These are phyloP conservation scores for Solanum gandarillasii DNA, from an alignment of 257 asterid species.

Conservation along the genomic window DNA sequence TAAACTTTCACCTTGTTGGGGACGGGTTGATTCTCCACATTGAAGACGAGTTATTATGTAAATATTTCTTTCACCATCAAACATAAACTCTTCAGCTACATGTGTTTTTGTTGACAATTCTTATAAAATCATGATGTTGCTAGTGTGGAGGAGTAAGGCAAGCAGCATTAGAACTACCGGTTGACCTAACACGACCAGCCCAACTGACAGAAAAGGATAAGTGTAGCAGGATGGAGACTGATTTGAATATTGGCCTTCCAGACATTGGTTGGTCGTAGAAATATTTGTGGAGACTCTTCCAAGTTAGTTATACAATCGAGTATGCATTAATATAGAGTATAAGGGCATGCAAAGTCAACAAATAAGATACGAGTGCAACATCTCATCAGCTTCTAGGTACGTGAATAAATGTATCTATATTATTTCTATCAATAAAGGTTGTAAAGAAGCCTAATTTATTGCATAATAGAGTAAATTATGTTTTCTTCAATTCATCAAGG, in stretches of 20 bases:
- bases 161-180: background rate
- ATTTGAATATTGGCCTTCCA: constrained; percentile 23
- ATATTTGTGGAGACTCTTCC: background rate
- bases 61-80: no score
- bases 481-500: background rate
- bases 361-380: background rate
- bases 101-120: background rate
- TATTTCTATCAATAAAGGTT: background rate
- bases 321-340: no score
- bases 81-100: no score
- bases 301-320: background rate
- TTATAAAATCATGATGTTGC: background rate
- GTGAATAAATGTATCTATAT: background rate
- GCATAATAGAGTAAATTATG: background rate
- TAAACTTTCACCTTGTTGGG: no score
- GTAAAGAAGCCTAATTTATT: background rate
- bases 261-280: constrained; percentile 4
- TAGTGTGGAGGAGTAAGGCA: constrained; percentile 9
- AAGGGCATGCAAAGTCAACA: background rate
- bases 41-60: no score
- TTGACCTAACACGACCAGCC: background rate
- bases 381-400: background rate
- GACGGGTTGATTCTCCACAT: no score
- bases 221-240: constrained; percentile 23
- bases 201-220: background rate